Conservation (phyloP, 192 early-diverging fungal species). For the Coemansia sp. region DNA sequence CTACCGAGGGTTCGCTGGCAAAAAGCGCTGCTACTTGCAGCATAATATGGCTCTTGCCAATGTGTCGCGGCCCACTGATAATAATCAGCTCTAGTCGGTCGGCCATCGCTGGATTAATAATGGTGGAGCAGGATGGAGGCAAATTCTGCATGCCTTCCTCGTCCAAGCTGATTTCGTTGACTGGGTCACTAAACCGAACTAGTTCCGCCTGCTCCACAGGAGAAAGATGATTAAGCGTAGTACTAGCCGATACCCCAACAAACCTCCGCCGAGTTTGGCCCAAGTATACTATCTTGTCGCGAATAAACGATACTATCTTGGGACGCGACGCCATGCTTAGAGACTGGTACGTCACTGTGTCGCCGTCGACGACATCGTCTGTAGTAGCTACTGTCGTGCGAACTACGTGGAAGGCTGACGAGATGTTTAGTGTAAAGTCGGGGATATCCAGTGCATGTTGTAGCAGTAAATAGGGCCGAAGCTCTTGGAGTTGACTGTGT, state of each 20-base stretch:
- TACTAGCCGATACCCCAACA: not conserved
- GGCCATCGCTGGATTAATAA: not conserved
- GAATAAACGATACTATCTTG: constrained; percentile 12
- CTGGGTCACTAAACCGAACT: constrained; percentile 14
- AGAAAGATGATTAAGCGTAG: not conserved
- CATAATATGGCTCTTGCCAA: constrained; percentile 42
- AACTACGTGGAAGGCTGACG: not conserved
- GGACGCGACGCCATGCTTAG: constrained; percentile 16
- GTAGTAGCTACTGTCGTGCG: not conserved
- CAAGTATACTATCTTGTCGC: constrained; percentile 13
- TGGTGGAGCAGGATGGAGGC: not conserved
- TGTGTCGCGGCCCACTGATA: constrained; percentile 29
- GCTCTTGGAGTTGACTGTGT: not conserved
- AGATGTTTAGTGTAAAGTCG: constrained; percentile 8
- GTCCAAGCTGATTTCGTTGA: not conserved
- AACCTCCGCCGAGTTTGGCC: constrained; percentile 20
- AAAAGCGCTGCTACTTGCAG: constrained; percentile 23
- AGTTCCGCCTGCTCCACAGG: not conserved
- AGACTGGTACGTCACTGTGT: constrained; percentile 7
- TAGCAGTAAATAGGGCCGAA: not conserved
- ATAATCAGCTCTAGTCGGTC: constrained; percentile 12
- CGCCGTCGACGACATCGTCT: not conserved
- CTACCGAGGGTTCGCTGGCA: constrained; percentile 20
- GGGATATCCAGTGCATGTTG: constrained; percentile 6
- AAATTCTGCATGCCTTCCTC: not conserved